Evolutionary conservation across 768 basidiomycete species (phyloP).

Genomic region (Podaxis sp.): DNA sequence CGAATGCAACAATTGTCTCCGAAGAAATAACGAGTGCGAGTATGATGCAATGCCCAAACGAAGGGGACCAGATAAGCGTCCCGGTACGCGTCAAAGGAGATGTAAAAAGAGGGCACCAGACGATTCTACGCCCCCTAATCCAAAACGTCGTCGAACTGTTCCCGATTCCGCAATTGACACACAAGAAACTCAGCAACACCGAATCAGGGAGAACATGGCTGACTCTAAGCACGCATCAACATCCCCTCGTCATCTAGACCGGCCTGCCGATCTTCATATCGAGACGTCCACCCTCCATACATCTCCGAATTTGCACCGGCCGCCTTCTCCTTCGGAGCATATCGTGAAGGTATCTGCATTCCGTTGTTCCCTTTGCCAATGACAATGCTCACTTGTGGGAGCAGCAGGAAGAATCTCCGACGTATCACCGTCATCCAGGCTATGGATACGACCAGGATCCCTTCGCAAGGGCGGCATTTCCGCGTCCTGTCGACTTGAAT

Average conservation of each 20-base stretch:
- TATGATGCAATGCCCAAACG: constrained; percentile 82
- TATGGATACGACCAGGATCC: constrained; percentile 6
- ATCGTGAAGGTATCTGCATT: constrained; percentile 13
- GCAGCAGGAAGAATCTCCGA: constrained; percentile 16
- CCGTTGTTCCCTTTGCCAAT: background rate
- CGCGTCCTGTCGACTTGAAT: constrained; percentile 11
- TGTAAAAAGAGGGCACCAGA: constrained; percentile 79
- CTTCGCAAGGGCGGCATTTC: constrained; percentile 1
- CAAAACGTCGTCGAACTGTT: constrained; percentile 50
- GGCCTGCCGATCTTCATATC: constrained; percentile 23
- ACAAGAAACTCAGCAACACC: constrained; percentile 30
- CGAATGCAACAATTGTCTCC: constrained; percentile 78
- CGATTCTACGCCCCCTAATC: constrained; percentile 46
- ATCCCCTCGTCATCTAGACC: constrained; percentile 22
- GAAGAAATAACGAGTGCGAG: constrained; percentile 74
- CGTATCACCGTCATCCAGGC: constrained; percentile 2
- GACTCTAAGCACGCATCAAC: constrained; percentile 24
- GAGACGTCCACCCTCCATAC: constrained; percentile 15
- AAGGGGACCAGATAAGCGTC: constrained; percentile 83
- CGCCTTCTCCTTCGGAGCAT: constrained; percentile 8
- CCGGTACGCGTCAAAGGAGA: constrained; percentile 79
- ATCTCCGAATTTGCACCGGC: constrained; percentile 7
- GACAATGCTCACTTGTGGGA: constrained; percentile 8
- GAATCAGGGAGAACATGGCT: constrained; percentile 41
- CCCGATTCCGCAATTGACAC: constrained; percentile 30